Conservation (phyloP, 495 filamentous ascomycete species). For the Penicillium angulare region DNA sequence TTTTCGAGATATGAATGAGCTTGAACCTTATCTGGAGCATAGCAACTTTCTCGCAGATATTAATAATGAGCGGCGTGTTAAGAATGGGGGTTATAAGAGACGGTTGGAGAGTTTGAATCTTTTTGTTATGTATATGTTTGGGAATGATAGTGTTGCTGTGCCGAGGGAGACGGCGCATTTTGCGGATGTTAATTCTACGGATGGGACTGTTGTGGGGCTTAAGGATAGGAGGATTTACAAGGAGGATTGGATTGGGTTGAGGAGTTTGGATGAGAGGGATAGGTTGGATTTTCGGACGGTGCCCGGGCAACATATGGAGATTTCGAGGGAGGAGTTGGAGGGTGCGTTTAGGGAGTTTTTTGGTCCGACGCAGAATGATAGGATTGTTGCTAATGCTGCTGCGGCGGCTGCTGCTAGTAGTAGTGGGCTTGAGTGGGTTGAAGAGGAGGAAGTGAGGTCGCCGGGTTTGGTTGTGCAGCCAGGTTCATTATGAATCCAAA, state of each 20-base stretch:
- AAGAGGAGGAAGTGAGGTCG: no score
- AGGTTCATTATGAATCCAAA: no score
- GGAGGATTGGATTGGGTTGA: conserved; percentile 94
- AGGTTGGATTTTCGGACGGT: conserved; percentile 69
- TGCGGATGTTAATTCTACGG: conserved; percentile 74
- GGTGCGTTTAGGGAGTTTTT: conserved; percentile 73
- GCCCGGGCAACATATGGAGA: conserved; percentile 79
- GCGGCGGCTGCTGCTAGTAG: no score
- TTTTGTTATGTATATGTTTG: conserved; percentile 90
- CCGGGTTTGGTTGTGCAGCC: conserved; percentile 24
- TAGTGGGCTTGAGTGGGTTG: no score
- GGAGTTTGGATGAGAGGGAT: conserved; percentile 73
- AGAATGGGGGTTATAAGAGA: conserved; percentile 72
- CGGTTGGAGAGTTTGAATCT: conserved; percentile 68
- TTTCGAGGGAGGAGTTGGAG: conserved; percentile 65
- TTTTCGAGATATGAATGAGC: conserved; percentile 71
- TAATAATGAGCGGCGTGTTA: conserved; percentile 82
- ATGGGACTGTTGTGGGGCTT: conserved; percentile 60
- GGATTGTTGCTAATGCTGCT: no score
- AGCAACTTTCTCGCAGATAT: conserved; percentile 98
- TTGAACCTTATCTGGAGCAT: conserved; percentile 72
- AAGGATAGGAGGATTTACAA: conserved; percentile 72
- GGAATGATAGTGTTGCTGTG: conserved; percentile 79
- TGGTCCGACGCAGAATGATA: conserved; percentile 29
- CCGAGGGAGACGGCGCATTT: conserved; percentile 94